Percentiles rank a stretch among this genome's conserved stretches.
phyloP scores from a whole-genome alignment of 768 basidiomycete genomes.

The Macrolepiota albuminosa region DNA sequence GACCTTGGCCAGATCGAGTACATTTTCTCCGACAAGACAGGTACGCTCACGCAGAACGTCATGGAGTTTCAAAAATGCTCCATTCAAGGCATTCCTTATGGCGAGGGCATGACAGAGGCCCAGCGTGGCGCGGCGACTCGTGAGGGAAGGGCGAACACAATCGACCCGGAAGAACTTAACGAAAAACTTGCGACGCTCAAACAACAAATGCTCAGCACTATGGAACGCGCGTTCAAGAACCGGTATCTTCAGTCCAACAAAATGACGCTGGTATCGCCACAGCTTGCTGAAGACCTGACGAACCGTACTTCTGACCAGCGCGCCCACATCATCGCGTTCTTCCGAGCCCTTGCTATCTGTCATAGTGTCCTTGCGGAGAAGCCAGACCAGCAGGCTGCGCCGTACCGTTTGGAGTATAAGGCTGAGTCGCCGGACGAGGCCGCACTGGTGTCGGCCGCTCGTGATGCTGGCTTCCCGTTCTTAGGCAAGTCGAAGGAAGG shows the following conservation, averaged over 20 bases:
- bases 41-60: constrained; percentile 95
- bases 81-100: constrained; percentile 77
- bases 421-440: constrained; percentile 97
- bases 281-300: constrained; percentile 73
- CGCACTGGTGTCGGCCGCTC: constrained; percentile 86
- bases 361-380: constrained; percentile 86
- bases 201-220: constrained; percentile 66
- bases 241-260: constrained; percentile 76
- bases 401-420: constrained; percentile 79
- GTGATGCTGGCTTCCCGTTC: constrained; percentile 93
- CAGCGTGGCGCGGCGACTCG: constrained; percentile 88
- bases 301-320: constrained; percentile 59
- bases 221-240: constrained; percentile 84
- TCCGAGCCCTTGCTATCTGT: constrained; percentile 92
- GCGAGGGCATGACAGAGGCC: constrained; percentile 94
- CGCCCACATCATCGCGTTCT: constrained; percentile 72
- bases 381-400: constrained; percentile 55
- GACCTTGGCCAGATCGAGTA: constrained; percentile 99
- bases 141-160: constrained; percentile 60
- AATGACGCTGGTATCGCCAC: constrained; percentile 84
- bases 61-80: constrained; percentile 99
- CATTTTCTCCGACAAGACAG: constrained; percentile 85
- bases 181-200: constrained; percentile 63
- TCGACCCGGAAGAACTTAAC: constrained; percentile 69
- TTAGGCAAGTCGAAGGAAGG: constrained; percentile 66